Base-by-base conservation (phyloP, 2,329 filamentous ascomycete species). In the Stagonosporopsis tanaceti region DNA sequence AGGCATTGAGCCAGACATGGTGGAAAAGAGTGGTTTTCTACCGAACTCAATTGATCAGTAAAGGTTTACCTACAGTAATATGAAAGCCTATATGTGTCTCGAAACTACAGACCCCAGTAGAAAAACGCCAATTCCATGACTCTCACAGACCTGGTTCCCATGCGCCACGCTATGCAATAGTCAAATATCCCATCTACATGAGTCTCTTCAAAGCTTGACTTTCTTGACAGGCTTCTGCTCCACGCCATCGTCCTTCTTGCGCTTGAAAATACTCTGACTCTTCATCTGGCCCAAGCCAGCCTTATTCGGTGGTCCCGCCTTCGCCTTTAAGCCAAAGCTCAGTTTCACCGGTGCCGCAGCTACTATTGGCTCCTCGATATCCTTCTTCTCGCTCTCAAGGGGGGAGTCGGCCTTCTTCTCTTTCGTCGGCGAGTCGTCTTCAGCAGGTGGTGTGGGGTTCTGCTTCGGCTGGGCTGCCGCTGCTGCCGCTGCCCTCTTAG, bases 361-460 rank as follows among this genome's bases (percentile, higher is more conserved):
- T 22, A 63, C 62, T 44, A 59, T 45, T 28, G 77, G 71, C 46
- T 77, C 77, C n/a, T 78, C 72, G 30, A 76, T 75, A 42, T 76
- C 75, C 57, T 77, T 89, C 76, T 97, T 69, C 95, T 96, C 50
- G 89, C 85, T 77, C 94, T 92, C 2, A 87, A 88, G 52, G 84
- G 84, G 60, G 87, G 86, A 53, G 77, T 73, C 20, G 75, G 72
- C 11, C 81, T 83, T 30, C 75, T 72, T 40, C 47, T 69, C 65
- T 28, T 65, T 52, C 25, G 38, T 28, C 2, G 62, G 39, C 17
- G 57, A 64, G 57, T 32, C 50, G 82, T 28, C 78, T 7, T 76
- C 69, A 6, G 65, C 61, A 11, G 65, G 65, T 14, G 71, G 68
- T 3, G 72, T 67, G 3, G 59, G 12, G 75, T 73, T n/a, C 24